Base-by-base conservation (phyloP, 176 grass and related monocot genomes). In the Themeda triandra region DNA sequence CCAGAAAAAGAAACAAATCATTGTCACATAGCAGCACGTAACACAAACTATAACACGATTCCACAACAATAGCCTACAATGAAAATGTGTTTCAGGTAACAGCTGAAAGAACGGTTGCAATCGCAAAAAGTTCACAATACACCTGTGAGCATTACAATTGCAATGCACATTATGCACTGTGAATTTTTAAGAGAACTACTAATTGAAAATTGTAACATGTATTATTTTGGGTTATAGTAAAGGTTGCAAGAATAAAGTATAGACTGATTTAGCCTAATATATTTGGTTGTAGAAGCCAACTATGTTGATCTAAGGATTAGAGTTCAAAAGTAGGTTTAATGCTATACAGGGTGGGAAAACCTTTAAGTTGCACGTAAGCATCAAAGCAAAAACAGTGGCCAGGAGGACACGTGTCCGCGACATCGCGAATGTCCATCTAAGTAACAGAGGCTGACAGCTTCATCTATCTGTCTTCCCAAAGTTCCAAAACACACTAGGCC, bases 1-100 rank as follows among this genome's bases (percentile, higher is more conserved):
- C 46, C 33, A 90, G 31, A 74, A 69, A 69, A 73, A 15, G 23
- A 74, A 76, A 60, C 2, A 89, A 62, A 89, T 44, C 10, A 79
- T 44, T 54, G 66, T 35, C 66, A 36, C 40, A 66, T 19, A 53
- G 42, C 46, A 75, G 25, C 69, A 83, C 10, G 28, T 65, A 79
- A 74, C 19, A 66, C 10, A 84, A 66, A 65, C 27, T 58, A 56
- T 33, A 83, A 42, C 19, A 44, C 0, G 14, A 19, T 19, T 73
- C 14, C 24, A 30, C 9, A 45, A 30, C 0, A 73, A 72, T 18
- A 48, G 45, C 1, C 40, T 46, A 62, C 6, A 84, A 64, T 66
- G 78, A 18, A 84, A 66, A 78, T 78, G 13, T 39, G 27, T 74
- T 44, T 44, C 45, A 30, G 35, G 14, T n/a, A 56, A 33, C 21